Evolutionary conservation across 768 basidiomycete genomes (phyloP).

Genomic region (Suillus luteus): DNA sequence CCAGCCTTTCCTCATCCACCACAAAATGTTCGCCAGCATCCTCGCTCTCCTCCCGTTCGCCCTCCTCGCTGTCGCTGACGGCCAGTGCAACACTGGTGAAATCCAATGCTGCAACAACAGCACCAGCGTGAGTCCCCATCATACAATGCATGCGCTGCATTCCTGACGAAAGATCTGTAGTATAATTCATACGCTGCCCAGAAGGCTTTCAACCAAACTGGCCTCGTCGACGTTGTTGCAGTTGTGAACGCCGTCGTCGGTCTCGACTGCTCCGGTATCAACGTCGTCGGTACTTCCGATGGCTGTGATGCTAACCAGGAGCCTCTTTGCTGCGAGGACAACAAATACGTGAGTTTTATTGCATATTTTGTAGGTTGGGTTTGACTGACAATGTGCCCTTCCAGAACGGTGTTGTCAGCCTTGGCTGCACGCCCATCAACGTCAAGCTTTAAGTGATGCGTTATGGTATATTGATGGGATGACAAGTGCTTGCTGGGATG

Average conservation of each 20-base stretch:
- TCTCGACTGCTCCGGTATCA: constrained; percentile 1
- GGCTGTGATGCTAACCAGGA: constrained; percentile 3
- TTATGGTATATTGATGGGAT: not conserved
- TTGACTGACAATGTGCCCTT: not conserved
- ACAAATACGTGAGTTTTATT: not conserved
- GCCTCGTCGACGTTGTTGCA: not conserved
- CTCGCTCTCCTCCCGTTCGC: not conserved
- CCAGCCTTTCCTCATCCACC: not conserved
- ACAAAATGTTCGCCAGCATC: not conserved
- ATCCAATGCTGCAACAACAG: constrained; percentile 8
- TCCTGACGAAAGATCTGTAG: not conserved
- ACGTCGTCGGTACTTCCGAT: not conserved
- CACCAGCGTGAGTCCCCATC: not conserved
- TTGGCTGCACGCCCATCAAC: not conserved
- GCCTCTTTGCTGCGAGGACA: constrained; percentile 7
- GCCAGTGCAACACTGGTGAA: constrained; percentile 7
- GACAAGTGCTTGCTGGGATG: not conserved
- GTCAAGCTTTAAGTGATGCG: not conserved
- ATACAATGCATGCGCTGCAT: not conserved
- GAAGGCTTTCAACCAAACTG: not conserved
- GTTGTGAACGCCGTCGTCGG: not conserved
- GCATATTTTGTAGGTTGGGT: too few species aligned
- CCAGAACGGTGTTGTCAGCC: constrained; percentile 1
- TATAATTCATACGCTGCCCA: not conserved
- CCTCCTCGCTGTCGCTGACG: not conserved